Evolutionary conservation across 1,284 basidiomycete genomes (phyloP).

Genomic region (Naganishia liquefaciens): DNA sequence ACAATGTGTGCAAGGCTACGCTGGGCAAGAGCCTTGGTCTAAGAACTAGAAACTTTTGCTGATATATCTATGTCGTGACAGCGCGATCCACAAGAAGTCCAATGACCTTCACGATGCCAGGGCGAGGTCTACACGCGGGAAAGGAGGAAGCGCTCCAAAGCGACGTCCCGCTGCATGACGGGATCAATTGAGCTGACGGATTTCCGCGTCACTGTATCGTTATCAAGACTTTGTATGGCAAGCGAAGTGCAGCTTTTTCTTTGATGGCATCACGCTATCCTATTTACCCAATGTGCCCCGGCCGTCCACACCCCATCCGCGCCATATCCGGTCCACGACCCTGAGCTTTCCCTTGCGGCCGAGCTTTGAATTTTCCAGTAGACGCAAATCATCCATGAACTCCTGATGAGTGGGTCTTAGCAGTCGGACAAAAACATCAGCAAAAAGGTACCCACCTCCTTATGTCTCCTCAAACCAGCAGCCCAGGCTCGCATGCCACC

Average conservation of each 20-base stretch:
- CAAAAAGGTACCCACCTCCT: slow-evolving; percentile 38
- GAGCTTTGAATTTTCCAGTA: slow-evolving; percentile 73
- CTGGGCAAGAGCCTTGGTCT: neutral
- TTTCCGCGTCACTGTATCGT: too few species aligned
- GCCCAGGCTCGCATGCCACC: slow-evolving; percentile 53
- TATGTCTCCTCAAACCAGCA: slow-evolving; percentile 41
- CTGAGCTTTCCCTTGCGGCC: slow-evolving; percentile 68
- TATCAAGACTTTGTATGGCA: too few species aligned
- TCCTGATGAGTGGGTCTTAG: slow-evolving; percentile 62
- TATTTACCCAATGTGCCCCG: slow-evolving; percentile 16
- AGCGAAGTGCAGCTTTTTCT: too few species aligned
- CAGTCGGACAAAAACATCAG: slow-evolving; percentile 41
- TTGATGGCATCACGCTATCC: too few species aligned
- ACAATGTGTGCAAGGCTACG: neutral
- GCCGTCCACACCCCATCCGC: slow-evolving; percentile 67
- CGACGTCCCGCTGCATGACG: too few species aligned
- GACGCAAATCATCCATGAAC: slow-evolving; percentile 80
- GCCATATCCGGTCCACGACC: slow-evolving; percentile 87
- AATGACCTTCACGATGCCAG: neutral
- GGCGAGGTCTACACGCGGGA: too few species aligned
- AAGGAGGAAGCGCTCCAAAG: too few species aligned
- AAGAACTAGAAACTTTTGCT: neutral
- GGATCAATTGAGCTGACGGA: too few species aligned
- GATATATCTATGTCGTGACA: neutral
- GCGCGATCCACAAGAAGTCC: neutral